A percentile compares a stretch with the other conserved stretches of the same genome.
These are phyloP conservation scores for Ustilago tritici DNA, from an alignment of 1,284 basidiomycete species.

Conservation along the genomic window DNA sequence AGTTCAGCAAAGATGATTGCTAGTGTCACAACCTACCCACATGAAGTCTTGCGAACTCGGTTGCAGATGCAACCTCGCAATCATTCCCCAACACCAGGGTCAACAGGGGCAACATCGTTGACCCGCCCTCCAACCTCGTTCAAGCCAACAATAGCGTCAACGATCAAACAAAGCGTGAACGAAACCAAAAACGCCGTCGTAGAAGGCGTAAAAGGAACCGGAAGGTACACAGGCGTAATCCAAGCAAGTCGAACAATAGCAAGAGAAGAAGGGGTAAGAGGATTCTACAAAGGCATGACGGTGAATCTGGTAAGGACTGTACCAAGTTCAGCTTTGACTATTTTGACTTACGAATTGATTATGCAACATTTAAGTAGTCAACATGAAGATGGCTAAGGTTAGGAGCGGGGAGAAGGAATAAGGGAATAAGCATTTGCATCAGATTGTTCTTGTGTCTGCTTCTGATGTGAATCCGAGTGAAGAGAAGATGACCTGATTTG, in stretches of 20 bases:
- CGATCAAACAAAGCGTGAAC: not conserved
- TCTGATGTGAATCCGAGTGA: too few relatives aligned
- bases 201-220: constrained; percentile 7
- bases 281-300: constrained; percentile 67
- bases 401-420: not conserved
- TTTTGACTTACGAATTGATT: constrained; percentile 67
- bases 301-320: constrained; percentile 67
- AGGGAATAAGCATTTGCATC: too few relatives aligned
- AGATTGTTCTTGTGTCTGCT: too few relatives aligned
- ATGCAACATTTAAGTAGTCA: constrained; percentile 55
- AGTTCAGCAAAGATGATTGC: constrained; percentile 69
- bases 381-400: not conserved
- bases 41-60: constrained; percentile 67
- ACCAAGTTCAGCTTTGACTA: constrained; percentile 65
- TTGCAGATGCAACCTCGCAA: constrained; percentile 64
- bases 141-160: not conserved
- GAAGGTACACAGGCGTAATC: constrained; percentile 56
- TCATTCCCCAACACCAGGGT: not conserved
- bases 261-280: constrained; percentile 58
- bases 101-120: not conserved
- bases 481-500: too few relatives aligned
- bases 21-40: constrained; percentile 66
- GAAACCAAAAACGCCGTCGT: not conserved
- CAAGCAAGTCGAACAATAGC: constrained; percentile 55
- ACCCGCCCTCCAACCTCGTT: not conserved